Base-by-base conservation (phyloP, 2,329 filamentous ascomycete genomes). In the Penicillium hesseltinei region DNA sequence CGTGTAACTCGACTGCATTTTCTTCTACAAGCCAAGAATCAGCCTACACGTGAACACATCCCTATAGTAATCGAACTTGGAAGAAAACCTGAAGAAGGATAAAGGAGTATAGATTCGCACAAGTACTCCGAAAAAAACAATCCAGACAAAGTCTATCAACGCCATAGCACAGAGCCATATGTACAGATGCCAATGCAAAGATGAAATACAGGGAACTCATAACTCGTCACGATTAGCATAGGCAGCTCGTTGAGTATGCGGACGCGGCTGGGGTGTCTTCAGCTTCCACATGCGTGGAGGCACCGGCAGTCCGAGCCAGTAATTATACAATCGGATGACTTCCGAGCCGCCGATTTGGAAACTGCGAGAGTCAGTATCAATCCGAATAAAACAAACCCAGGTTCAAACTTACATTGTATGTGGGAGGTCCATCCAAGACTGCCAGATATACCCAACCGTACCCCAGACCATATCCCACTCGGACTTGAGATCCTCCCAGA, bases 371-470 rank as follows among this genome's bases (percentile, higher is more conserved):
- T 60, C 27, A 63, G 56, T 33, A 29, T 35, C 8, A 51, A 51
- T 47, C 5, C 52, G 11, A 62, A 27, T 33, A 35, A 19, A 3
- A 31, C 19, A 53, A 36, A 36, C 2, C 29, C 8, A 43, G 40
- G 5, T 2, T 17, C n/a, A 29, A 19, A 85, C 90, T 85, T 82
- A 94, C 89, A 89, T 56, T 60, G 82, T 82, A 45, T 75, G 79
- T 0, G 92, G 92, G 47, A 92, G 78, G 23, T 80, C 76, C 6
- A 86, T 54, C 90, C 91, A 99, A 58, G 84, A 83, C 62, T 73
- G 81, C 9, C 94, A 25, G 2, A 97, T 86, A 65, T 87, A 85
- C 64, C 84, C 82, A 47, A 84, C 79, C 0, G 86, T 87, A 57
- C 81, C 79, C 68, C 80, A 83, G 13, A 96, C 81, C 17, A 86